These are phyloP conservation scores for Auricularia sp. DNA, from an alignment of 768 basidiomycete species.

Conservation along the genomic window DNA sequence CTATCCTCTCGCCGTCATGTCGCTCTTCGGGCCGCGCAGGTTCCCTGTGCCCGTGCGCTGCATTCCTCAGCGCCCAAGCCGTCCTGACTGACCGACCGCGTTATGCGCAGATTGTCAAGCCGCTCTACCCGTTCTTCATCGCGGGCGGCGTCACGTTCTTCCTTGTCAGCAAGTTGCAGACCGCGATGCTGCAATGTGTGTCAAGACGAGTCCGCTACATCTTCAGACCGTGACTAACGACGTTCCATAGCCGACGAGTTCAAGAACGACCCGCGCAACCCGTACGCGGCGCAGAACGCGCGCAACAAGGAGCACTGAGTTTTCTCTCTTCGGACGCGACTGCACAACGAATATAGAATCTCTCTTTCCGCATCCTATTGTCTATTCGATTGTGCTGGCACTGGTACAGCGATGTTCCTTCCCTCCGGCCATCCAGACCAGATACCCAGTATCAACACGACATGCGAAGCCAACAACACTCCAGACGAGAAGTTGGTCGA, in stretches of 20 bases:
- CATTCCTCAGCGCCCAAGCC: constrained; percentile 5
- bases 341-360: not conserved
- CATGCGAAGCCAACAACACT: constrained; percentile 42
- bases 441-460: constrained; percentile 42
- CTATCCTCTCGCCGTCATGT: constrained; percentile 30
- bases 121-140: constrained; percentile 72
- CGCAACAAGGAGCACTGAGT: constrained; percentile 32
- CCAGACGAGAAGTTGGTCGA: constrained; percentile 60
- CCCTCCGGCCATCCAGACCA: constrained; percentile 38
- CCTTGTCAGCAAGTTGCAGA: constrained; percentile 57
- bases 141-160: constrained; percentile 57
- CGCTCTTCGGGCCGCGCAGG: constrained; percentile 71
- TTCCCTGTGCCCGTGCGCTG: constrained; percentile 66
- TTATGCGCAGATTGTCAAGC: constrained; percentile 46
- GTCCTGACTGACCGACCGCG: constrained; percentile 5
- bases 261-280: constrained; percentile 72
- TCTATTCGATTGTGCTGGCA: not conserved
- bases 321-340: not conserved
- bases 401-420: not conserved
- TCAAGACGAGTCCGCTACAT: constrained; percentile 11
- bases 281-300: constrained; percentile 69
- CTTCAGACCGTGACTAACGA: not conserved
- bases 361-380: not conserved
- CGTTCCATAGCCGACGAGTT: constrained; percentile 44
- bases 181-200: constrained; percentile 62